Conservation (phyloP, 2,329 filamentous ascomycete genomes). For the Lecanoromycetidae sp. region DNA sequence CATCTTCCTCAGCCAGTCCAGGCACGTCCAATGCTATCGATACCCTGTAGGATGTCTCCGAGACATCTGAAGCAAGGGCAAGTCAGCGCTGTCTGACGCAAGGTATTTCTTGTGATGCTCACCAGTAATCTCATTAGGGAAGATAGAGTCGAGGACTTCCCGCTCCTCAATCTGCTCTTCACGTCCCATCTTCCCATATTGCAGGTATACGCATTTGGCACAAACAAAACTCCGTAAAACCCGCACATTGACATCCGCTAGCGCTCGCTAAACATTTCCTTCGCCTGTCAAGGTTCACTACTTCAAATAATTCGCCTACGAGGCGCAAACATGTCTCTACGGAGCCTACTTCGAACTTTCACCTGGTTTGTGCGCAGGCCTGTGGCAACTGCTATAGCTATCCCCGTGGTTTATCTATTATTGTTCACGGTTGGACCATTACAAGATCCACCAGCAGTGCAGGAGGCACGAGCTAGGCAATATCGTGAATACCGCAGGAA, state of each 20-base stretch:
- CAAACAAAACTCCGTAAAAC: neutral
- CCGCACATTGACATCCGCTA: neutral
- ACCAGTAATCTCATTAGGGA: conserved; percentile 95
- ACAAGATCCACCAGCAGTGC: neutral
- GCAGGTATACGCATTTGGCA: conserved; percentile 10
- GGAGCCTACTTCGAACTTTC: too few species aligned
- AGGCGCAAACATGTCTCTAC: too few species aligned
- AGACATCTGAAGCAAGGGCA: conserved; percentile 54
- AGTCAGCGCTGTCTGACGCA: neutral
- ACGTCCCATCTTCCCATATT: conserved; percentile 32
- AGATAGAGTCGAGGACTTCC: conserved; percentile 96
- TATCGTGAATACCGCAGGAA: neutral
- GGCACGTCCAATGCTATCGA: conserved; percentile 70
- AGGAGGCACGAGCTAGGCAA: neutral
- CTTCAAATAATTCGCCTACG: too few species aligned
- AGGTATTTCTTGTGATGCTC: conserved; percentile 20
- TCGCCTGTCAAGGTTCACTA: neutral
- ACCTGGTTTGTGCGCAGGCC: too few species aligned
- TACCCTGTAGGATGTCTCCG: conserved; percentile 79
- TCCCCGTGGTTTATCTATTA: too few species aligned
- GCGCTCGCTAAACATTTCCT: neutral
- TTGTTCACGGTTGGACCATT: too few species aligned
- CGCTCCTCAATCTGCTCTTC: conserved; percentile 95
- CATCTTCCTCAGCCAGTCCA: conserved; percentile 49
- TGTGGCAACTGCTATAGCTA: too few species aligned